Evolutionary conservation across 108 stramenopile genomes (phyloP), one percentile per base, ranked within the genome.

Genomic region (Cyclotella kingstonii): DNA sequence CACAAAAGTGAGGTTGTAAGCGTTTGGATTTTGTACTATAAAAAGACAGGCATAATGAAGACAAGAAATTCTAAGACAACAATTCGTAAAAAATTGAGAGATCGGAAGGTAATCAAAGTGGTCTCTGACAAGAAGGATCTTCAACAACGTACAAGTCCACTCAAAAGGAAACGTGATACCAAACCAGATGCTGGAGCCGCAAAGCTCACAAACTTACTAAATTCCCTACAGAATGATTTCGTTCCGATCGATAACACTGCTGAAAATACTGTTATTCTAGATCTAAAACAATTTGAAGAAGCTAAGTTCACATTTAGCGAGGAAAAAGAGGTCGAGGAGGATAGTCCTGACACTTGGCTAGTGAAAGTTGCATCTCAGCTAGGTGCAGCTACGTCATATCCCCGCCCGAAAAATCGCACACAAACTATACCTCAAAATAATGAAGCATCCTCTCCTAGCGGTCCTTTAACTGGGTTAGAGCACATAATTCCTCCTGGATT

Each of bases 191-290:
- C 55, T 1, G 28, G 38, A 5, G 29, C 27, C 25, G 18, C 26
- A 11, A 53, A 57, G 56, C 65, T 22, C 27, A 29, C 19, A 11
- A 65, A 57, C 48, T 48, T 45, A 11, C 33, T 56, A 9, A 52
- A 43, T 5, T 31, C 33, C 22, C 38, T 54, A 14, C 27, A 39
- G 6, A 23, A 58, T 15, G 67, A 74, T 46, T 48, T 27, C 29
- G 56, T 76, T 21, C 75, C 75, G 27, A 18, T 70, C n/a, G 75
- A 76, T 23, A 58, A 66, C 29, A 61, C 69, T 52, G 75, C 69
- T n/a, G 54, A 43, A 52, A 70, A 54, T 23, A 76, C 69, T 10
- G 25, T 65, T 35, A 10, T 6, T 26, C 33, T n/a, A n/a, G n/a
- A n/a, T n/a, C n/a, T n/a, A n/a, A n/a, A 54, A 18, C 41, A 51